Percentiles rank a stretch among this genome's conserved stretches.
Evolutionary conservation across 768 basidiomycete species (phyloP).

Genomic region (Termitomyces sp.): DNA sequence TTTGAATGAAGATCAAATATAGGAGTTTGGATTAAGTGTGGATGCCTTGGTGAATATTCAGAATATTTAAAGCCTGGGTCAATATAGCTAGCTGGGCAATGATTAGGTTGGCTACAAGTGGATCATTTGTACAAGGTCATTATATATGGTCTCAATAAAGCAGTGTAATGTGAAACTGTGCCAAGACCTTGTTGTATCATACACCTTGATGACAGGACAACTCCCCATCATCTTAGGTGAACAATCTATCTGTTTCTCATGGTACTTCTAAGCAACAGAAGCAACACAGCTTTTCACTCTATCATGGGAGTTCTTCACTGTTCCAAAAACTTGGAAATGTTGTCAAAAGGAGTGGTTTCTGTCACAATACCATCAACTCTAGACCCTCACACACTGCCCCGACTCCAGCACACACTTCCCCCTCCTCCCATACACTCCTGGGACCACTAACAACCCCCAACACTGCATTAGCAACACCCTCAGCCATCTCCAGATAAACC

Average conservation of each 20-base stretch:
- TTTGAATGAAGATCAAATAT: too few relatives aligned
- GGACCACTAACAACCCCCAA: too few relatives aligned
- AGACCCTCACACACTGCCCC: too few relatives aligned
- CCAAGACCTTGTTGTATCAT: neutral
- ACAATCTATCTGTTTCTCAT: neutral
- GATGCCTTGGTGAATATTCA: neutral
- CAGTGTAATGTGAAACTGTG: conserved; percentile 3
- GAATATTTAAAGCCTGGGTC: neutral
- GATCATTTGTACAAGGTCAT: conserved; percentile 5
- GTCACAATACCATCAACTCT: too few relatives aligned
- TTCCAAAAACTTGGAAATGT: neutral
- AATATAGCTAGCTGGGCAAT: neutral
- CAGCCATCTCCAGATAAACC: too few relatives aligned
- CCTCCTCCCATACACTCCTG: too few relatives aligned
- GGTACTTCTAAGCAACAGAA: neutral
- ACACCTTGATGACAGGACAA: neutral
- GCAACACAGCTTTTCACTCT: neutral
- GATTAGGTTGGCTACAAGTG: neutral
- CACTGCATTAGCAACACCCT: too few relatives aligned
- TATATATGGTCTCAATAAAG: neutral
- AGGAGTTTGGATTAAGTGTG: neutral
- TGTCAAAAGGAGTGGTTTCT: neutral
- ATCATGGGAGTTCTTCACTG: neutral
- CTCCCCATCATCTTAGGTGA: too few relatives aligned
- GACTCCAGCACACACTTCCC: too few relatives aligned